Base-by-base conservation (phyloP, 2,329 filamentous ascomycete genomes). In the Scopulariopsis brevicaulis region DNA sequence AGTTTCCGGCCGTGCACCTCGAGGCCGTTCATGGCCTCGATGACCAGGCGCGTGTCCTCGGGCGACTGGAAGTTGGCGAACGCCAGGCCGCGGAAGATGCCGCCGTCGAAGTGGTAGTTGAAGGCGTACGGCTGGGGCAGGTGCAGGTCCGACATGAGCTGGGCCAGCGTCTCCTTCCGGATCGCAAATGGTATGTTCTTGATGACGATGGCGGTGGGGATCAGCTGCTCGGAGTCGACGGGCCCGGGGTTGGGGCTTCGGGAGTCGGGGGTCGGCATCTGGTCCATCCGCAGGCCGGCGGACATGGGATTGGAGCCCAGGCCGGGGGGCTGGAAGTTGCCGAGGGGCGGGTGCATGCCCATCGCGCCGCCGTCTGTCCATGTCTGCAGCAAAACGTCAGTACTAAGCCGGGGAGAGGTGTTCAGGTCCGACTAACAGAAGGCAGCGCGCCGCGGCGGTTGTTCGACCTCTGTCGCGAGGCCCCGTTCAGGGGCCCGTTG, bases 151-250 rank as follows among this genome's bases (percentile, higher is more conserved):
- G 92, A 89, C 94, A 99, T 99, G 64, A 96, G 81, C 62, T 86
- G 84, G 37, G 96, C 90, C 46, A 99, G 80, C 66, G 93, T 90
- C 73, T 99, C 94, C 74, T 97, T 97, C 72, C 96, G 92, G 59
- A 97, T 91, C 32, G 95, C 94, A 70, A 99, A 99, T 0, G 95
- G 94, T 43, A 99, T 99, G 70, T 99, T 99, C 77, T 99, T 99
- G 74, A 99, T 97, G 60, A 99, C 94, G 65, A 99, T 97, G 58
- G 94, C 94, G 3, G 94, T 99, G 2, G 93, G 93, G 60, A 99
- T 99, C 60, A 99, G 83, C 74, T 97, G 93, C 64, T 96, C 93
- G 59, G 84, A 54, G 84, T 81, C 67, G 65, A 76, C 60, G 66
- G 73, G 64, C 62, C 73, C 59, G 66, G 74, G 72, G 59, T 75